Base-by-base conservation (phyloP, 2,329 filamentous ascomycete genomes). In the Fusarium dlaminii region DNA sequence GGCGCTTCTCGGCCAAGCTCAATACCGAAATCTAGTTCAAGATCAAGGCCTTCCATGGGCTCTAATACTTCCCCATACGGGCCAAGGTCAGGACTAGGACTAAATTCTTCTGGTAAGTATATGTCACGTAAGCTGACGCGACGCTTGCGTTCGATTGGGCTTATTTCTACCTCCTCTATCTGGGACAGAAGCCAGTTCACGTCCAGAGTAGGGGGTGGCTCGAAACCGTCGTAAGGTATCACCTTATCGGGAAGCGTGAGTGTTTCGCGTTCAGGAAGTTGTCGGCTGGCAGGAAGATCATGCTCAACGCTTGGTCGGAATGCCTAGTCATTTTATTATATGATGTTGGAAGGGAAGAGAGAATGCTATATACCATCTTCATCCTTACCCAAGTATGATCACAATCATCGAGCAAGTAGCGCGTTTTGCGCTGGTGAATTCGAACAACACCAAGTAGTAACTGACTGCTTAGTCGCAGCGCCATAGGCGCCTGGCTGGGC, bases 341-440 rank as follows among this genome's bases (percentile, higher is more conserved):
- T 48, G 6, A 48, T 30, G 24, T 48, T 8, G 27, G 27, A 48
- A 48, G 45, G 45, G 45, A 48, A 48, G 24, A 14, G 39, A 27
- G 30, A 22, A 42, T 29, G 12, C 32, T 58, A 76, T 87, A 40
- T 85, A 98, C 95, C 95, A 98, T 97, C 82, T 98, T 98, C 79
- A 99, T 98, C 86, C 98, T 98, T 88, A 97, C 92, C 74, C 98
- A 87, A 45, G 96, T 96, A 84, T 98, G 96, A 79, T 97, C 98
- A 85, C 96, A 98, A 82, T 99, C 96, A 80, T 98, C 96, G 49
- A 98, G 87, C 55, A 99, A 87, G 83, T 99, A 99, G 79, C 95
- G 93, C 80, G 96, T 95, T 85, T 99, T 98, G 80, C 96, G 90
- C 84, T 95, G 96, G 84, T 99, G 98, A 80, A 99, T 98, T 80